phyloP scores from a whole-genome alignment of 2,329 filamentous ascomycete genomes.

The Aspergillus jensenii region DNA sequence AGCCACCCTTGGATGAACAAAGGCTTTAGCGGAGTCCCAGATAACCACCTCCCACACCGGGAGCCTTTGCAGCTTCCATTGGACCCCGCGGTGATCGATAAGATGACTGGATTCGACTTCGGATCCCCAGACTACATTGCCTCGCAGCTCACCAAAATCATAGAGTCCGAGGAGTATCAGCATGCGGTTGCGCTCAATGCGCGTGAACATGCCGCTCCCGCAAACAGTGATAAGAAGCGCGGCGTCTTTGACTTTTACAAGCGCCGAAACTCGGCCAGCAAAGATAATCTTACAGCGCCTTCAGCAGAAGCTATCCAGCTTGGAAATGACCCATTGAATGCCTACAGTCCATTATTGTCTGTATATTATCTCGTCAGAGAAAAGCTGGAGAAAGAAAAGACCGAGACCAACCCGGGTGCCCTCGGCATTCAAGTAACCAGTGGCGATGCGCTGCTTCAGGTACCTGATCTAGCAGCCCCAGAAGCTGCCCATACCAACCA shows the following conservation, averaged over 20 bases:
- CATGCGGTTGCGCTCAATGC: constrained; percentile 71
- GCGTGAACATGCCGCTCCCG: constrained; percentile 62
- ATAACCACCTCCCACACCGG: constrained; percentile 81
- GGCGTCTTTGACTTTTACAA: constrained; percentile 98
- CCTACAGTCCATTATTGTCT: constrained; percentile 86
- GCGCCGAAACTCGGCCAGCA: constrained; percentile 83
- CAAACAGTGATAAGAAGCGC: constrained; percentile 73
- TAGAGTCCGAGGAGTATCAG: constrained; percentile 94
- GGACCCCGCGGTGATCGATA: constrained; percentile 78
- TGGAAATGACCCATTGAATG: constrained; percentile 85
- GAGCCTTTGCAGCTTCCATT: constrained; percentile 84
- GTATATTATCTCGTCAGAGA: constrained; percentile 96
- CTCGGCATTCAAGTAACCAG: constrained; percentile 53
- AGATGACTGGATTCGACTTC: constrained; percentile 98
- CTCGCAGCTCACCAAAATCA: constrained; percentile 75
- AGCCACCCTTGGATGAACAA: constrained; percentile 95
- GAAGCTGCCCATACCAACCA: constrained; percentile 88
- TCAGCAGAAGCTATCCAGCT: constrained; percentile 82
- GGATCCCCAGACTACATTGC: constrained; percentile 81
- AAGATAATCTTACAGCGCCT: constrained; percentile 79
- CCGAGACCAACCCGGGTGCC: constrained; percentile 60
- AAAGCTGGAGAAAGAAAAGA: constrained; percentile 78
- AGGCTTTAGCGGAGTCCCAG: constrained; percentile 79
- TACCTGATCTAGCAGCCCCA: constrained; percentile 77
- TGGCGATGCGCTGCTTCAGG: constrained; percentile 57